These are phyloP conservation scores for Lepiota venenata DNA, from an alignment of 768 basidiomycete genomes.

Conservation along the genomic window DNA sequence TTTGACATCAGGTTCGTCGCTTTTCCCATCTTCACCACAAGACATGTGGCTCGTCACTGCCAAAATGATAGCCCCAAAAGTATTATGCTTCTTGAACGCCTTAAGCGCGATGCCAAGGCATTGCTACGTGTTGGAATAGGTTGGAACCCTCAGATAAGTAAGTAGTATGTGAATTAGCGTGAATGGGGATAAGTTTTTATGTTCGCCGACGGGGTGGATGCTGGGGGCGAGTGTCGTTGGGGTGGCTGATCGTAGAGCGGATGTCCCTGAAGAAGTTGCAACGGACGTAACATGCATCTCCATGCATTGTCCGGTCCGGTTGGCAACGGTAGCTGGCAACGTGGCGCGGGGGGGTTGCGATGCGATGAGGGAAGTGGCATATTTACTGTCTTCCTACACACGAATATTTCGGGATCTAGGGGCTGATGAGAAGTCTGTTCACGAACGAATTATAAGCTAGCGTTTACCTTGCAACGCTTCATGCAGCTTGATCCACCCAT, in stretches of 20 bases:
- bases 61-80: slow-evolving; percentile 49
- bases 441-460: background rate
- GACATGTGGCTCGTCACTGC: slow-evolving; percentile 56
- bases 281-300: background rate
- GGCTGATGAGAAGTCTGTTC: background rate
- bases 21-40: slow-evolving; percentile 65
- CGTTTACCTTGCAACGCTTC: slow-evolving; percentile 56
- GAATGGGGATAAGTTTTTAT: slow-evolving; percentile 34
- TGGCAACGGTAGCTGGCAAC: background rate
- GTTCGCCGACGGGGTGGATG: slow-evolving; percentile 16
- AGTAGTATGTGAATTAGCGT: slow-evolving; percentile 71
- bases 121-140: slow-evolving; percentile 49
- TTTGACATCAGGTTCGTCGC: slow-evolving; percentile 50
- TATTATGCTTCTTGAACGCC: slow-evolving; percentile 43
- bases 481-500: slow-evolving; percentile 66
- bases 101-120: slow-evolving; percentile 44
- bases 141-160: slow-evolving; percentile 57
- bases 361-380: slow-evolving; percentile 12
- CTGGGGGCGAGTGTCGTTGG: slow-evolving; percentile 15
- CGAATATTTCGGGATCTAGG: slow-evolving; percentile 70
- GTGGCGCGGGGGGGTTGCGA: background rate
- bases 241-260: slow-evolving; percentile 13
- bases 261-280: slow-evolving; percentile 4
- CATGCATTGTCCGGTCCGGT: no score
- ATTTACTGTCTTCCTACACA: slow-evolving; percentile 78